phyloP scores from a whole-genome alignment of 306 rosid genomes.

The Gillenia trifoliata region DNA sequence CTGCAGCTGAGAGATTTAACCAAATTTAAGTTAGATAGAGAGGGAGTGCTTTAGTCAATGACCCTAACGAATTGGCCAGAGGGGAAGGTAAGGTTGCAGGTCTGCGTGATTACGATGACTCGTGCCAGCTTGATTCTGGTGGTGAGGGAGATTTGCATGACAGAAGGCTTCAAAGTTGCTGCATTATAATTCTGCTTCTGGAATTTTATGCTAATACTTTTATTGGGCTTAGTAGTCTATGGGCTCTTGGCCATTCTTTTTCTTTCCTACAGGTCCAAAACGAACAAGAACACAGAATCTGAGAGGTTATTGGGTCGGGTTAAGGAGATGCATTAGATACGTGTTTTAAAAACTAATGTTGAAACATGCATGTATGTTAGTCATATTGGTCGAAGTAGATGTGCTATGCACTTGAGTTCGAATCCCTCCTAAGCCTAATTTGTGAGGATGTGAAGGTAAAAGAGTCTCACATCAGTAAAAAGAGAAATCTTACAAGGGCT shows the following conservation, averaged over 20 bases:
- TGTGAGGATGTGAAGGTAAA: no score
- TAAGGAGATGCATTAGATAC: neutral
- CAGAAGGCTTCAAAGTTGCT: constrained; percentile 1
- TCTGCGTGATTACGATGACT: constrained; percentile 8
- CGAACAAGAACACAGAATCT: neutral
- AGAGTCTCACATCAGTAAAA: no score
- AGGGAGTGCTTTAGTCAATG: neutral
- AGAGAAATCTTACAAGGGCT: no score
- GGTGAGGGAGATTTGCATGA: constrained; percentile 24
- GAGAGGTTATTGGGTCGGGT: neutral
- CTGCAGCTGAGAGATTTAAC: neutral
- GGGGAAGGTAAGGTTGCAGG: neutral
- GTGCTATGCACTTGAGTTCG: no score
- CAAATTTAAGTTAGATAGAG: neutral
- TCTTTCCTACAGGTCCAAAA: neutral
- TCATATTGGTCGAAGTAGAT: no score
- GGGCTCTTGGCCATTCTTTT: neutral
- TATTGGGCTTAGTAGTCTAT: neutral
- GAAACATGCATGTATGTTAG: no score
- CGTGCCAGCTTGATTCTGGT: constrained; percentile 26
- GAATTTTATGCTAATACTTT: neutral
- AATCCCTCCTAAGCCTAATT: no score
- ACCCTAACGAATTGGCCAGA: neutral
- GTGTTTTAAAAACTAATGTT: no score
- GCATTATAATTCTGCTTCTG: neutral